Evolutionary conservation across 1,139 yeast genomes (phyloP).

Genomic region (Diutina pseudorugosa): DNA sequence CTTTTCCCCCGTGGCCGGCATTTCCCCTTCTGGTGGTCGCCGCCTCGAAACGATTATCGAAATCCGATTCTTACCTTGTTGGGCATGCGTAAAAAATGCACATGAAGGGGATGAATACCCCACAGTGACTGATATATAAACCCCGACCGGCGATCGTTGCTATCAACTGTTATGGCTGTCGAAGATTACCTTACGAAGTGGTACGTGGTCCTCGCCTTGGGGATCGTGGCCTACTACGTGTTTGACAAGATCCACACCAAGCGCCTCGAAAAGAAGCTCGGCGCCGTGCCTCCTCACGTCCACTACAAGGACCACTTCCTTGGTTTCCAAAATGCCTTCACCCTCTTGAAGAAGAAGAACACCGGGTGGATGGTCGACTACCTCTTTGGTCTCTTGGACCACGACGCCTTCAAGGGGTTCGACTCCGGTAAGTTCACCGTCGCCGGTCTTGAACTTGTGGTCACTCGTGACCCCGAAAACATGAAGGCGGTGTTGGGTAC

Average conservation of each 20-base stretch:
- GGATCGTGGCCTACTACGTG: neutral
- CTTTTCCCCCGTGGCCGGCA: too few species aligned
- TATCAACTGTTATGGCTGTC: neutral
- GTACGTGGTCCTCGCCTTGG: neutral
- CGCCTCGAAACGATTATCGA: neutral
- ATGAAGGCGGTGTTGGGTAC: conserved; percentile 18
- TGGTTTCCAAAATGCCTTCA: neutral
- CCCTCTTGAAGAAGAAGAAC: neutral
- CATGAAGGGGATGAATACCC: neutral
- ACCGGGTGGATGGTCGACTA: conserved; percentile 2
- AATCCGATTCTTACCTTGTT: neutral
- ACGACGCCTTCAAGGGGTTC: neutral
- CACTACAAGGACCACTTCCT: neutral
- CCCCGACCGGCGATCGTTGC: neutral
- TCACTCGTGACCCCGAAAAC: conserved; percentile 26
- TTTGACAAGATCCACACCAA: conserved; percentile 1
- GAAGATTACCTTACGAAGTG: neutral
- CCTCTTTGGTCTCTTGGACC: neutral
- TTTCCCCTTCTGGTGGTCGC: neutral
- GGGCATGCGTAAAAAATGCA: neutral
- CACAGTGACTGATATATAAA: neutral
- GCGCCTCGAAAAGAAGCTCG: conserved; percentile 1
- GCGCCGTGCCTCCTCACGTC: neutral
- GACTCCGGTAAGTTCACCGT: conserved; percentile 6
- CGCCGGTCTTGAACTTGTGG: conserved; percentile 13